Base-by-base conservation (phyloP, 306 rosid species). In the Quercus wislizeni region DNA sequence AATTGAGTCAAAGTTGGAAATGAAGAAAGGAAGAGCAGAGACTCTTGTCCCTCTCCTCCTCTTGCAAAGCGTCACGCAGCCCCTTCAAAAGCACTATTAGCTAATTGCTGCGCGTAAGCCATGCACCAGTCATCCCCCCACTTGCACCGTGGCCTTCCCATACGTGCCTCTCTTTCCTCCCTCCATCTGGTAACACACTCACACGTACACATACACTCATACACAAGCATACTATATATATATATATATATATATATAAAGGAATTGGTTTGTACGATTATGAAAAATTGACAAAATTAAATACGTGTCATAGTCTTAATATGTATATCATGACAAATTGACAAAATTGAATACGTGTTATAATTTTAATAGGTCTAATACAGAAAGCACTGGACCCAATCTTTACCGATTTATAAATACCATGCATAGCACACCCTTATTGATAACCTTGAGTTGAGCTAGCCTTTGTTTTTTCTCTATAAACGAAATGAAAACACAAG, bases 81-180 rank as follows among this genome's bases (percentile, higher is more conserved):
- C 82, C 19, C 52, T 78, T 55, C 54, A 67, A 55, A 49, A 76
- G 46, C 80, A 75, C 87, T 65, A 72, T 74, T 71, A 35, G 77
- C 63, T 56, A 71, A n/a, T 69, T 69, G 90, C 88, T 80, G 84
- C 90, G 87, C 87, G 87, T 83, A 86, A 81, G 77, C 77, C 97
- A 91, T 91, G 92, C 92, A 89, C 79, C 77, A 75, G 74, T 21
- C 78, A 7, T 28, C 41, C 70, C 57, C 67, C 9, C 46, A 41
- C 11, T 8, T 69, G 82, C 54, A 19, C 55, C 86, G 92, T 89
- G 92, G 84, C 92, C 46, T 72, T 28, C 12, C 62, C 54, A 3
- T 13, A 49, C 86, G 92, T 89, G 93, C 83, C 92, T 30, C 69
- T 23, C 13, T 54, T 70, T 82, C 83, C 56, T 72, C 38, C 74